Base-by-base conservation (phyloP, 2,329 filamentous ascomycete genomes). In the Beauveria scarabaeidicola region DNA sequence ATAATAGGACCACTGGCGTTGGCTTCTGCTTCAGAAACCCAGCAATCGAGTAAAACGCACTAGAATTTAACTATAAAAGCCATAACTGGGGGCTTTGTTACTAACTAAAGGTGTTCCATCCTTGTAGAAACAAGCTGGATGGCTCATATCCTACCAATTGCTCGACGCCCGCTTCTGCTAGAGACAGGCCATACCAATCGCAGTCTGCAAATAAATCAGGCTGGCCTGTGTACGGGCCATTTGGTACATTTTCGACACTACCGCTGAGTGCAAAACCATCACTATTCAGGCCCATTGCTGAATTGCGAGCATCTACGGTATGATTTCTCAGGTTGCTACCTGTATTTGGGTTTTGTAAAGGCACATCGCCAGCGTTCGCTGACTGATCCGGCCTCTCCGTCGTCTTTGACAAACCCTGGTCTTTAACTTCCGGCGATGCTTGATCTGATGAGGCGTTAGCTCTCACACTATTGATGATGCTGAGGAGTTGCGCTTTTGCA, bases 141-240 rank as follows among this genome's bases (percentile, higher is more conserved):
- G 53, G 53, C 29, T 56, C 53, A 36, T 44, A 56, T 36, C 53
- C 53, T 13, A 47, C 53, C 27, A 56, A 25, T 17, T 56, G 53
- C 53, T 56, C 53, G n/a, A 56, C 41, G 17, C 53, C 53, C 5
- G 27, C 53, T 47, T 56, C 53, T 11, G 41, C 44, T 13, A 56
- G 43, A 25, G 53, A 56, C 27, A 56, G 27, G 9, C 44, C 53
- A 29, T 47, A 56, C 53, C 53, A 56, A 15, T 38, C 53, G 5
- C 5, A 36, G 19, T 56, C 53, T 47, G 53, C 13, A 47, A 56
- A 56, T 13, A 56, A 21, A 56, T 40, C 53, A 38, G 32, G 10
- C n/a, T 47, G 23, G 17, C 27, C 41, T n/a, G 27, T 38, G 53
- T 40, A 56, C 13, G 43, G 27, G 10, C 9, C 53, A 19, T 23